Percentiles rank a stretch among this genome's conserved stretches.
These are phyloP conservation scores for Wickerhamomyces sp. DNA, from an alignment of 1,139 yeast genomes.

Conservation along the genomic window DNA sequence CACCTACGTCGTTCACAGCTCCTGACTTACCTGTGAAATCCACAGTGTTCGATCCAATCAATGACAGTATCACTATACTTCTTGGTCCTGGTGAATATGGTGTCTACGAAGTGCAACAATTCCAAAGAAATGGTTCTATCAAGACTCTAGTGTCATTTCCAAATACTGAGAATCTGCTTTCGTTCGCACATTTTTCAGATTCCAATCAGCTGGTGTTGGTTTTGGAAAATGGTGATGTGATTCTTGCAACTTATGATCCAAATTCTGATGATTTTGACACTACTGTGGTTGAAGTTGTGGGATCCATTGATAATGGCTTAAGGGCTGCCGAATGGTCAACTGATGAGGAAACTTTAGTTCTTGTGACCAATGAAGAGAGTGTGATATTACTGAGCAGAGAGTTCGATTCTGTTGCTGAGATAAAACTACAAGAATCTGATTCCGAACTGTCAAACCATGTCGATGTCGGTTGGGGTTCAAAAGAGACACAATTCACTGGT, in stretches of 20 bases:
- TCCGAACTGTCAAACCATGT: conserved; percentile 76
- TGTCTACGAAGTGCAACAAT: conserved; percentile 53
- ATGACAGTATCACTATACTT: conserved; percentile 68
- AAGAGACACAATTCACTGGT: conserved; percentile 96
- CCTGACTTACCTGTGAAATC: conserved; percentile 60
- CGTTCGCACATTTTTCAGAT: conserved; percentile 65
- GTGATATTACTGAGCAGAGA: conserved; percentile 65
- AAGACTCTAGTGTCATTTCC: conserved; percentile 55
- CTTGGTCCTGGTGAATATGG: conserved; percentile 58
- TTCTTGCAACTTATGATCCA: conserved; percentile 58
- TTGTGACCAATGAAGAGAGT: conserved; percentile 61
- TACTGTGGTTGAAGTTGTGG: conserved; percentile 68
- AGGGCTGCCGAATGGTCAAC: conserved; percentile 81
- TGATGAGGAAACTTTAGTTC: conserved; percentile 79
- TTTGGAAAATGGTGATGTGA: conserved; percentile 63
- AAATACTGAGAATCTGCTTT: conserved; percentile 33
- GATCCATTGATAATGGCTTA: conserved; percentile 76
- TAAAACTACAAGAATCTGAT: conserved; percentile 54
- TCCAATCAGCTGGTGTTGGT: conserved; percentile 55
- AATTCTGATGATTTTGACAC: conserved; percentile 37
- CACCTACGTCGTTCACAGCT: conserved; percentile 39
- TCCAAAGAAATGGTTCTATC: conserved; percentile 52
- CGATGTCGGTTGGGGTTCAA: conserved; percentile 97
- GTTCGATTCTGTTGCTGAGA: conserved; percentile 78
- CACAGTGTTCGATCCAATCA: conserved; percentile 69